Percentiles rank a stretch among this genome's conserved stretches.
Evolutionary conservation across 768 basidiomycete genomes (phyloP).

Genomic region (Cystobasidium tubakii): DNA sequence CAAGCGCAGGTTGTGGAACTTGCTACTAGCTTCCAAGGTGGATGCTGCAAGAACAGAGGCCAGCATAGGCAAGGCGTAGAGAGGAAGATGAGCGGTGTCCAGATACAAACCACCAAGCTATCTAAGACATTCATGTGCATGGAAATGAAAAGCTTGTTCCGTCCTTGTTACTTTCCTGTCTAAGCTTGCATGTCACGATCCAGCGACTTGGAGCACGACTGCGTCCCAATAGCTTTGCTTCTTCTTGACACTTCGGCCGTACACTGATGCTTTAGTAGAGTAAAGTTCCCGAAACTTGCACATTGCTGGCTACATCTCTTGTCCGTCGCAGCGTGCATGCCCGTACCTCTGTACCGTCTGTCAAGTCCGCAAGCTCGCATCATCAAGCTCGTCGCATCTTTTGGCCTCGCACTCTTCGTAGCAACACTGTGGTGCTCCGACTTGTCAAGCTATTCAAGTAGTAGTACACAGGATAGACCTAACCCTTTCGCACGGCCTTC

Average conservation of each 20-base stretch:
- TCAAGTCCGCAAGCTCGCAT: background rate
- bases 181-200: background rate
- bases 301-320: too few relatives aligned
- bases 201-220: too few relatives aligned
- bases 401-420: background rate
- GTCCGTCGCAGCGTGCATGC: background rate
- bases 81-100: background rate
- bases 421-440: background rate
- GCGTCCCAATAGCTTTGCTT: background rate
- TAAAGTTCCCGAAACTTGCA: too few relatives aligned
- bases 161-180: too few relatives aligned
- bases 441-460: background rate
- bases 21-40: background rate
- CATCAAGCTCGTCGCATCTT: background rate
- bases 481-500: background rate
- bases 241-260: too few relatives aligned
- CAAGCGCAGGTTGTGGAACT: too few relatives aligned
- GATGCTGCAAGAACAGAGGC: background rate
- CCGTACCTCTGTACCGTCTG: background rate
- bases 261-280: too few relatives aligned
- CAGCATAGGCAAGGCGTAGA: background rate
- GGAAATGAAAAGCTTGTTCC: slow-evolving; percentile 1
- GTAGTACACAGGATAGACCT: background rate
- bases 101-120: background rate
- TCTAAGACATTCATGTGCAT: background rate